Conservation (phyloP, 805 yeast genomes). For the Saccharomyces cerevisiae region DNA sequence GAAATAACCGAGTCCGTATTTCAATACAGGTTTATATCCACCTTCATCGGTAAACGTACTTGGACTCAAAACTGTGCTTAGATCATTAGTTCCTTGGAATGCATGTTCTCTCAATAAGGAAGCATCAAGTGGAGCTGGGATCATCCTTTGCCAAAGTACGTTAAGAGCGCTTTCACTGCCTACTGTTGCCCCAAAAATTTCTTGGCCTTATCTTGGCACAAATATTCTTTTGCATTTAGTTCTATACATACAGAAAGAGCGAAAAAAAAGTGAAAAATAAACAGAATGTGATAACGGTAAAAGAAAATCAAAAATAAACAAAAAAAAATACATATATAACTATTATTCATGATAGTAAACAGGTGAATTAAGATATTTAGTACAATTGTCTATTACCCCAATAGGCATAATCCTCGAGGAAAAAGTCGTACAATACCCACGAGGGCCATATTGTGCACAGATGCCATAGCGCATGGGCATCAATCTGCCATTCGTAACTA, state of each 20-base stretch:
- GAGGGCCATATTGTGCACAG: conserved; percentile 79
- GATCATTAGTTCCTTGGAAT: conserved; percentile 27
- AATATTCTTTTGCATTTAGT: not conserved
- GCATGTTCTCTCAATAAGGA: conserved; percentile 32
- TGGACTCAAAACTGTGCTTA: conserved; percentile 22
- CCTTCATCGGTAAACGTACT: conserved; percentile 25
- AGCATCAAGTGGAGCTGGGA: conserved; percentile 32
- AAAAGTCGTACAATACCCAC: conserved; percentile 58
- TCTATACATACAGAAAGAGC: not conserved
- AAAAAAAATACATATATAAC: too few species aligned
- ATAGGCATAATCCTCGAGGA: conserved; percentile 35
- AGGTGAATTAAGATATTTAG: not conserved
- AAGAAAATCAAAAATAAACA: not conserved
- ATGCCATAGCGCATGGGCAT: conserved; percentile 95
- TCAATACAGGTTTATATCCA: conserved; percentile 23
- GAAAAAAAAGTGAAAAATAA: not conserved
- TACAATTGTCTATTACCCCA: not conserved
- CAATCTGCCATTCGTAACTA: conserved; percentile 58
- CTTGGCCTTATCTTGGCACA: not conserved
- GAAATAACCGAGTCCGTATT: conserved; percentile 30
- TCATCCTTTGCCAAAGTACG: conserved; percentile 14
- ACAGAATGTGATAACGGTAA: not conserved
- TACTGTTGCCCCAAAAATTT: not conserved
- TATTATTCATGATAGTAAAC: not conserved
- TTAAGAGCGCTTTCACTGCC: not conserved